Evolutionary conservation across 2,329 filamentous ascomycete genomes (phyloP).

Genomic region (Pestalotiopsis sp.): DNA sequence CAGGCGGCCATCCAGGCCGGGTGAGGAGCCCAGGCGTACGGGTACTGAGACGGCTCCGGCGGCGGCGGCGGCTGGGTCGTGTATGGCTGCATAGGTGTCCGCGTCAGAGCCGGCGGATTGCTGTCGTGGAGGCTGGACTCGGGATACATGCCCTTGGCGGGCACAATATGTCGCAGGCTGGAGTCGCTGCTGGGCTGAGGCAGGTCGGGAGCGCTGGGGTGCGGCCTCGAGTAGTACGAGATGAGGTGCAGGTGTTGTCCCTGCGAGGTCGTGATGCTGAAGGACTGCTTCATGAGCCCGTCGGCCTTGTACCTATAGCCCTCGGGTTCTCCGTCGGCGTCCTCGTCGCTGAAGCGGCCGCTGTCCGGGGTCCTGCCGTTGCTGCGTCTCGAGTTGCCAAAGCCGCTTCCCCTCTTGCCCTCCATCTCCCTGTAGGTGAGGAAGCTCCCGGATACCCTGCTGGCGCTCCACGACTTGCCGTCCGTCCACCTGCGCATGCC

Average conservation of each 20-base stretch:
- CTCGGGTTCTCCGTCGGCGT: conserved; percentile 83
- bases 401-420: conserved; percentile 86
- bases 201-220: conserved; percentile 71
- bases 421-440: conserved; percentile 98
- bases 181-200: conserved; percentile 83
- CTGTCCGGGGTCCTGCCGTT: conserved; percentile 82
- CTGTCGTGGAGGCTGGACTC: conserved; percentile 91
- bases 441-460: conserved; percentile 95
- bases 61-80: conserved; percentile 20
- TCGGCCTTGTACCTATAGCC: conserved; percentile 95
- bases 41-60: conserved; percentile 35
- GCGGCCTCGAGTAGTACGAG: conserved; percentile 89
- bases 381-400: conserved; percentile 59
- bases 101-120: conserved; percentile 77
- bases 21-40: conserved; percentile 40
- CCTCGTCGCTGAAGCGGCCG: conserved; percentile 78
- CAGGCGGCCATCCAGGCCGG: conserved; percentile 32
- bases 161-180: conserved; percentile 77
- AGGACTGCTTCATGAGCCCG: conserved; percentile 98
- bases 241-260: conserved; percentile 94
- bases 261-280: conserved; percentile 92
- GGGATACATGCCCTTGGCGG: conserved; percentile 93
- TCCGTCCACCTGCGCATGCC: conserved; percentile 99
- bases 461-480: conserved; percentile 98
- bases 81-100: conserved; percentile 66